phyloP scores from a whole-genome alignment of 257 asterid genomes.

The Solanum neorickii region DNA sequence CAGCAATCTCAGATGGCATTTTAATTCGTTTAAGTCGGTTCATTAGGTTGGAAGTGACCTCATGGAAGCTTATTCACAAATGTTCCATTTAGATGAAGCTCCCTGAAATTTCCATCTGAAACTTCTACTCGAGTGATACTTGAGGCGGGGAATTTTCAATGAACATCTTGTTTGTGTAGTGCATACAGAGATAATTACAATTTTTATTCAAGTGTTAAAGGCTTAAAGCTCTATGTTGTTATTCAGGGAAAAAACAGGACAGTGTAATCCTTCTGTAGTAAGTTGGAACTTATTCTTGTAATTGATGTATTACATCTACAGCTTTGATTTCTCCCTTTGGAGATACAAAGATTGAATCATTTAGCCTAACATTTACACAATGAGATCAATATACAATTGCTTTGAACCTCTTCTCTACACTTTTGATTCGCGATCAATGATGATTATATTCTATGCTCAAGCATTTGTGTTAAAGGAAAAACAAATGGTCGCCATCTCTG shows the following conservation, averaged over 20 bases:
- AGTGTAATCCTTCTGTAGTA: background rate
- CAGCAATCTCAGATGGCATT: background rate
- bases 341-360: background rate
- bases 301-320: background rate
- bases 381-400: background rate
- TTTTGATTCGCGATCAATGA: background rate
- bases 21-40: background rate
- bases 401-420: background rate
- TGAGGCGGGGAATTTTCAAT: background rate
- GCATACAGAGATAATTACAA: background rate
- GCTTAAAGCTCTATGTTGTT: background rate
- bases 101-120: background rate
- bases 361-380: conserved; percentile 1
- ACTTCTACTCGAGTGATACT: background rate
- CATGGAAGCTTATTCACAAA: background rate
- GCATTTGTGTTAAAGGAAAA: conserved; percentile 25
- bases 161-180: background rate
- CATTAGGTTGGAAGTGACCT: background rate
- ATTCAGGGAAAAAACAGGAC: background rate
- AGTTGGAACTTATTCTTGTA: background rate
- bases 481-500: conserved; percentile 84
- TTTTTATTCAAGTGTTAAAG: background rate
- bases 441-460: conserved; percentile 4
- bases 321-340: background rate
- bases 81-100: background rate